A percentile compares a stretch with the other conserved stretches of the same genome.
Conservation (phyloP, 1,284 basidiomycete genomes). For the Neolentinus lepideus region DNA sequence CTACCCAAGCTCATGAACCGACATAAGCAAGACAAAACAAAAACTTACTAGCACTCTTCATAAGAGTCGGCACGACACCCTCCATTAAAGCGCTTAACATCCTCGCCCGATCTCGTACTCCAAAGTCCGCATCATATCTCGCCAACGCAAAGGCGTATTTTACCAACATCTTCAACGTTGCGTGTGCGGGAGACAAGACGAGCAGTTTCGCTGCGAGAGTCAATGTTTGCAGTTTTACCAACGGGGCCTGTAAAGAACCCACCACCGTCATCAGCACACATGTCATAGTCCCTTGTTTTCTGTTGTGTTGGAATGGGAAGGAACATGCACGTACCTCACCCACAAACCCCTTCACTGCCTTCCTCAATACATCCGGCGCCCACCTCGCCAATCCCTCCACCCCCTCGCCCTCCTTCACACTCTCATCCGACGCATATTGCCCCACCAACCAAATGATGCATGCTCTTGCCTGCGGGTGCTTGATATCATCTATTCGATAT, state of each 20-base stretch:
- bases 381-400: constrained; percentile 52
- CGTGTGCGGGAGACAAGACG: constrained; percentile 55
- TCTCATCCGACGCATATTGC: constrained; percentile 55
- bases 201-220: constrained; percentile 82
- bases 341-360: constrained; percentile 65
- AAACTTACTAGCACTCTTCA: constrained; percentile 14
- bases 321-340: constrained; percentile 45
- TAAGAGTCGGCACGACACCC: constrained; percentile 38
- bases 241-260: constrained; percentile 34
- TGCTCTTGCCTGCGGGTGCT: constrained; percentile 71
- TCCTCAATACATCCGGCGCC: constrained; percentile 83
- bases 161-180: constrained; percentile 44
- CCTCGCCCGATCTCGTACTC: constrained; percentile 82
- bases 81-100: constrained; percentile 70
- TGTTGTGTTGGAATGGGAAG: neutral
- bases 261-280: neutral
- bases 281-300: neutral
- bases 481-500: constrained; percentile 69
- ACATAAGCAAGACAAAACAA: neutral
- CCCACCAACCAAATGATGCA: constrained; percentile 90
- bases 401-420: constrained; percentile 7
- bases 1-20: neutral
- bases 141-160: constrained; percentile 80
- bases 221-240: constrained; percentile 77
- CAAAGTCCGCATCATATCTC: constrained; percentile 81